Base-by-base conservation (phyloP, 2,329 filamentous ascomycete genomes). In the Rhynchosporium graminicola region DNA sequence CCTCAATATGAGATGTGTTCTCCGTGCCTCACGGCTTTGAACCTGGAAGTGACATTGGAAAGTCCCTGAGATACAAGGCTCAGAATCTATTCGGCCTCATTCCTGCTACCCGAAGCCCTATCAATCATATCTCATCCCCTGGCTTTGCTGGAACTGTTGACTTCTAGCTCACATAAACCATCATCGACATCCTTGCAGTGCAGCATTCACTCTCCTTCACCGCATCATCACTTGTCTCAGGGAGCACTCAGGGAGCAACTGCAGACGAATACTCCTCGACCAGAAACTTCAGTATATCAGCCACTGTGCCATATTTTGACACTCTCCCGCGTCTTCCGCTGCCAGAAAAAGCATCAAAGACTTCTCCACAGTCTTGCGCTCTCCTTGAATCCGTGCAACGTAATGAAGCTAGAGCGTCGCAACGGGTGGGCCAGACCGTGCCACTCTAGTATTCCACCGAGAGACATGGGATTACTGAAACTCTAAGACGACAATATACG, bases 401-500 rank as follows among this genome's bases (percentile, higher is more conserved):
- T 54, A 47, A 46, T 45, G 36, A 54, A 36, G 47, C 52, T 26
- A 29, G 36, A 52, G 38, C 50, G 54, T 12, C 55, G 48, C 50
- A 59, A 59, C 62, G 55, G 60, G 26, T 56, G 26, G 59, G 52
- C 26, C 50, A 43, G 48, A 38, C 48, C 46, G 33, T n/a, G 60
- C 61, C 46, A 20, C 55, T 64, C 58, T 48, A 55, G 62, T 54
- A 56, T 10, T 20, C 45, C 38, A 54, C 59, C 55, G 36, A 38
- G 55, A 59, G 59, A 59, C 56, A 60, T 61, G 20, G 48, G 59
- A 45, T 52, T 33, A 38, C 51, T 61, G 62, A 64, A 64, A 61
- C 62, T 36, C 54, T 61, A 63, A 58, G 62, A 58, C 54, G 52
- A 56, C 58, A 40, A 42, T 57, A 63, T 63, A 63, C 48, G 57